These are phyloP conservation scores for Quercus gilva DNA, from an alignment of 306 rosid species.

Conservation along the genomic window DNA sequence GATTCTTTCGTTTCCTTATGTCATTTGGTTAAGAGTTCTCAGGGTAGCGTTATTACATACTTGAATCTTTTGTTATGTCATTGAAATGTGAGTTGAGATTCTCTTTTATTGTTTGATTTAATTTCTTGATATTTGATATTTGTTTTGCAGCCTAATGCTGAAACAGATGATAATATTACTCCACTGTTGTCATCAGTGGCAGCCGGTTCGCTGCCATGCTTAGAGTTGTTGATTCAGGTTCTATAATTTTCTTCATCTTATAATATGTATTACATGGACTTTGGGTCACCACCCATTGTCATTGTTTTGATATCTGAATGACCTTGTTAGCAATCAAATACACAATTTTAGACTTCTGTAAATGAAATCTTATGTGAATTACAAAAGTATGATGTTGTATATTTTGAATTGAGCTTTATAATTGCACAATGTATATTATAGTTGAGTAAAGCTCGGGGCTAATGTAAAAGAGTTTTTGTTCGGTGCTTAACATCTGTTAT, in stretches of 20 bases:
- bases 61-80: background rate
- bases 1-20: background rate
- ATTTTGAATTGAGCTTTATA: background rate
- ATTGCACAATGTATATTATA: background rate
- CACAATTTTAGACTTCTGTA: background rate
- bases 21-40: background rate
- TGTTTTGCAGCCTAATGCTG: slow-evolving; percentile 83
- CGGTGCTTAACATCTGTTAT: background rate
- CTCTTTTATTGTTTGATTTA: background rate
- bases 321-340: background rate
- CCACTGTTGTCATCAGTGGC: slow-evolving; percentile 88
- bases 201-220: slow-evolving; percentile 78
- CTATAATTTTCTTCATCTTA: slow-evolving; percentile 18
- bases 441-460: background rate
- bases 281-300: background rate
- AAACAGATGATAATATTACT: slow-evolving; percentile 86
- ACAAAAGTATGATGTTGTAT: background rate
- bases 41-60: background rate
- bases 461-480: background rate
- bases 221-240: slow-evolving; percentile 89
- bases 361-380: background rate
- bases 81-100: background rate
- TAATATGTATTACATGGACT: background rate
- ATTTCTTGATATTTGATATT: slow-evolving; percentile 5
- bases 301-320: background rate